Evolutionary conservation across 1,284 basidiomycete species (phyloP), one percentile per base, ranked within the genome.

Genomic region (Ceratobasidium sp.): DNA sequence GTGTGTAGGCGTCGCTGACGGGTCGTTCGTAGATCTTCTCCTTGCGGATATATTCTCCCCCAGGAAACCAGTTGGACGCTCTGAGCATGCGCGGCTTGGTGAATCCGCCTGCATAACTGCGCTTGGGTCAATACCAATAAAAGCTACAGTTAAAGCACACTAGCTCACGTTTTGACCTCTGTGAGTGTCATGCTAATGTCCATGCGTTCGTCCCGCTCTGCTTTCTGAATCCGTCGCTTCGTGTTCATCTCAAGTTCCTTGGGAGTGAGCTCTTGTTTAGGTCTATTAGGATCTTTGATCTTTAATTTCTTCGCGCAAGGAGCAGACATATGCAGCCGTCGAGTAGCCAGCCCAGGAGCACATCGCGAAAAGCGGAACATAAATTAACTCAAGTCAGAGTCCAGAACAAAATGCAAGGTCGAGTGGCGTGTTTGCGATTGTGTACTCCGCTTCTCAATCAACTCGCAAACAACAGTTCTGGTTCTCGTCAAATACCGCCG

Each of bases 131-230:
- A 25, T 34, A 17, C 19, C 19, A 25, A 19, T n/a, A 46, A 32
- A 9, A 52, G 15, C 25, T 34, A 62, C 6, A 62, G 19, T 62
- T 64, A 17, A n/a, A 32, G 32, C 8, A 15, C 32, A 34, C 34
- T 19, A 13, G 82, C 84, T 74, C 77, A 85, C 84, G 80, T 81
- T 76, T 83, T 85, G 54, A 83, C 83, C 11, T 83, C 83, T 3
- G 84, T 86, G 43, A 87, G 76, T 3, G 82, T 79, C 25, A 77
- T 34, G 32, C 83, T 84, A n/a, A 87, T 81, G 75, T 85, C 84
- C 79, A 84, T 83, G 46, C 85, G 83, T 81, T 86, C 86, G 75
- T 86, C 86, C 25, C 85, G 83, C 78, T 86, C 86, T 5, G 86
- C 84, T 81, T 85, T 86, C 44, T 68, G 66, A 2, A 84, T 79